Evolutionary conservation across 768 basidiomycete species (phyloP).

Genomic region (Suillus subluteus): DNA sequence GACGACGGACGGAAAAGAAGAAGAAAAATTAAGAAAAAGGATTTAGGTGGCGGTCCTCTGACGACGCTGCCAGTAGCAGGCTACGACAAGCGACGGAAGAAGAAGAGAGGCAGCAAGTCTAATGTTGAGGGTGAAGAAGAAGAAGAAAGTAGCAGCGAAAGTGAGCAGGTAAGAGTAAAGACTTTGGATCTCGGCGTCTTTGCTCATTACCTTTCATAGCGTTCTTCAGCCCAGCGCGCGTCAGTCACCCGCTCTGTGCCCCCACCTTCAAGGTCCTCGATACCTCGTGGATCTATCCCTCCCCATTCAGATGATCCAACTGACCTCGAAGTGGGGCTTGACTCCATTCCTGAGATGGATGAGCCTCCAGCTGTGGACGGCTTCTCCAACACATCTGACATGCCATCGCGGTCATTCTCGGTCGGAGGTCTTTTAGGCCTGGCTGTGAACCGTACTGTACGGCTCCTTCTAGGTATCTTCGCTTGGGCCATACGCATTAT

Average conservation of each 20-base stretch:
- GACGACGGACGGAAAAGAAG: slow-evolving; percentile 57
- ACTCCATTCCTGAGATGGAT: slow-evolving; percentile 68
- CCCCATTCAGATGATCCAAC: slow-evolving; percentile 39
- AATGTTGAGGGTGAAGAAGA: slow-evolving; percentile 50
- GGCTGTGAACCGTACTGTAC: slow-evolving; percentile 40
- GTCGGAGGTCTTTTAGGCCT: slow-evolving; percentile 50
- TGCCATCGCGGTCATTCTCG: slow-evolving; percentile 38
- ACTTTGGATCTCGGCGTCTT: slow-evolving; percentile 24
- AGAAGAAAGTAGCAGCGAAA: slow-evolving; percentile 44
- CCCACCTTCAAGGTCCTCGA: slow-evolving; percentile 39
- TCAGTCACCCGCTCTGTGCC: slow-evolving; percentile 45
- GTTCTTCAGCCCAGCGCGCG: slow-evolving; percentile 31
- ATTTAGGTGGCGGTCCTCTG: slow-evolving; percentile 56
- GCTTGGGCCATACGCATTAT: slow-evolving; percentile 30
- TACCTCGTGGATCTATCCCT: slow-evolving; percentile 45
- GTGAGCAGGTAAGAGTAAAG: slow-evolving; percentile 44
- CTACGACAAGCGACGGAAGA: slow-evolving; percentile 64
- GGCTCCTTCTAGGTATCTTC: slow-evolving; percentile 35
- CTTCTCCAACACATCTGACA: slow-evolving; percentile 26
- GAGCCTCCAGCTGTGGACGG: slow-evolving; percentile 44
- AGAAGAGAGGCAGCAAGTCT: slow-evolving; percentile 49
- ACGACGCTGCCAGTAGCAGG: slow-evolving; percentile 69
- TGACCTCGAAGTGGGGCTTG: slow-evolving; percentile 55
- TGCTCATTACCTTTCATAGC: slow-evolving; percentile 19
- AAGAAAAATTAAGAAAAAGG: slow-evolving; percentile 52